These are phyloP conservation scores for Aspergillus aculeatinus DNA, from an alignment of 2,329 filamentous ascomycete genomes.

Conservation along the genomic window DNA sequence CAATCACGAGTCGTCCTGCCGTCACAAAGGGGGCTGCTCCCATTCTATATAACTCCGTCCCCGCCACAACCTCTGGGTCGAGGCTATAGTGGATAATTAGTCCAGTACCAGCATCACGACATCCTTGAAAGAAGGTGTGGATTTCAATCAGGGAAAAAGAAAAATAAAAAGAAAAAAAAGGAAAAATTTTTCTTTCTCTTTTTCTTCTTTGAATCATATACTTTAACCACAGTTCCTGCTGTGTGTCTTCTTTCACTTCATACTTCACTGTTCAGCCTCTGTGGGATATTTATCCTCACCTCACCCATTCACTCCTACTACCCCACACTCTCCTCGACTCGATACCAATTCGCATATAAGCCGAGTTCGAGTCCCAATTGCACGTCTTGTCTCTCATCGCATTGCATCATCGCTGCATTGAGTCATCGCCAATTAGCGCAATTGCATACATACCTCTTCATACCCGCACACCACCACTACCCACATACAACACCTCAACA, in stretches of 20 bases:
- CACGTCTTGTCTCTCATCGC: background rate
- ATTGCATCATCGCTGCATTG: background rate
- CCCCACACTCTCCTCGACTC: background rate
- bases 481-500: slow-evolving; percentile 11
- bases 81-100: slow-evolving; percentile 12
- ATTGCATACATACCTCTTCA: background rate
- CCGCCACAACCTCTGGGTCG: slow-evolving; percentile 20
- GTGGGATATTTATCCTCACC: background rate
- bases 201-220: background rate
- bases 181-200: slow-evolving; percentile 8
- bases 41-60: slow-evolving; percentile 23
- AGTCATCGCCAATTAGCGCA: background rate
- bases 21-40: slow-evolving; percentile 11
- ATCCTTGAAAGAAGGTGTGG: slow-evolving; percentile 5
- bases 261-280: background rate
- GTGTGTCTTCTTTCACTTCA: background rate
- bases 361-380: background rate
- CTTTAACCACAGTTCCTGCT: slow-evolving; percentile 13
- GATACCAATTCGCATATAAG: background rate
- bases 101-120: slow-evolving; percentile 14
- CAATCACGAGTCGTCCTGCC: slow-evolving; percentile 18
- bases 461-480: background rate
- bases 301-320: background rate
- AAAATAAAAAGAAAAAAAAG: slow-evolving; percentile 14
- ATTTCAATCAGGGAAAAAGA: background rate